Evolutionary conservation across 2,329 filamentous ascomycete genomes (phyloP), one percentile per base, ranked within the genome.

Genomic region (Dothideomycetes sp.): DNA sequence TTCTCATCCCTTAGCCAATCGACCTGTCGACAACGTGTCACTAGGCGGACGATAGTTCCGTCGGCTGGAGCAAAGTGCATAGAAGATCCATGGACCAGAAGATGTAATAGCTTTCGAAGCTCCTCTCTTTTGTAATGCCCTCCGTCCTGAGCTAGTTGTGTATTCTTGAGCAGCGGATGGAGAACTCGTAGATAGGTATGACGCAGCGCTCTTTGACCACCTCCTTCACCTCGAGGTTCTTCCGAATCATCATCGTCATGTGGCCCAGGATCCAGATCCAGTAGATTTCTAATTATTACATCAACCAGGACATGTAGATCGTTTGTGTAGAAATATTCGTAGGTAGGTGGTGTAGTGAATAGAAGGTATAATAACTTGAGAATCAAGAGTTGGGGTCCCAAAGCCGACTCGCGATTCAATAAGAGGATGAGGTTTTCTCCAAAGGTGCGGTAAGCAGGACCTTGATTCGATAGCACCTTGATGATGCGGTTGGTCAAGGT

Each of bases 291-390:
- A 45, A 98, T 85, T 43, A 98, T 87, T 47, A 98, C 91, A 55
- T 98, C 91, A 34, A 96, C 72, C 12, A 98, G 74, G 4, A 98
- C 91, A 43, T 86, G 84, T 19, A 98, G 70, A 55, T 98, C 91
- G 57, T 98, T 98, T 19, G 87, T 95, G 61, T 96, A 98, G 57
- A 98, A 98, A 62, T 96, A 98, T 63, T 98, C 91, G 59, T 91
- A 86, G 0, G 91, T 98, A 12, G 82, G 76, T 41, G 78, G 78
- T 8, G 86, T 96, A 4, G 88, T 94, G 62, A 98, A 98, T 8
- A 98, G 73, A 27, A 98, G 76, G 61, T 96, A 98, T 19, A 98
- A 70, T 4, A 95, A 75, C 62, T 98, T 98, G 31, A 98, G 71
- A 44, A 96, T 96, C n/a, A 98, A 73, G 18, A 98, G 72, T 61